Evolutionary conservation across 441 rosid genomes (phyloP), one percentile per base, ranked within the genome.

Genomic region (Breynia disticha): DNA sequence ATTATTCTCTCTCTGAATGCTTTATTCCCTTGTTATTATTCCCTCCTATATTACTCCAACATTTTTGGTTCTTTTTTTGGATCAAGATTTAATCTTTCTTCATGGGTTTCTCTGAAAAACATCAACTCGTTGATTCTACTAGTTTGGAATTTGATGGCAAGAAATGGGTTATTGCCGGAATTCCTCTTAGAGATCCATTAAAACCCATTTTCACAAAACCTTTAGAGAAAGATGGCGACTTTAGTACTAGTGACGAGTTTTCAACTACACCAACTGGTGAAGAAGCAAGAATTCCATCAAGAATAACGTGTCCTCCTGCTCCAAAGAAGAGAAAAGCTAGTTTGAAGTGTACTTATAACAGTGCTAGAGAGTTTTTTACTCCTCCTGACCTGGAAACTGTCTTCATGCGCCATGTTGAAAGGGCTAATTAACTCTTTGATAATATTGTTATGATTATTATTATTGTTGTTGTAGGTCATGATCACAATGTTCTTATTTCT

Each of bases 301-400:
- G 42, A 42, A 48, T 64, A 16, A 58, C 72, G 19, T 84, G 94
- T 46, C 97, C 97, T 14, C 79, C 86, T n/a, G 76, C 97, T 11
- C 97, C 95, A 1, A 82, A 79, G 86, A 90, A 90, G 72, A 62
- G 83, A 38, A 84, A 80, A 48, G 60, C 95, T 17, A 55, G 87
- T 17, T 62, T 53, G 55, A 84, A 82, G 63, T 83, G 84, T 56
- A 82, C 72, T 49, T 74, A 66, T 47, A 71, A 62, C 37, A 22
- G 62, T 51, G 70, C 48, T 37, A 72, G 80, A 59, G 86, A 71
- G 58, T 86, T 80, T 73, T 86, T 89, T 32, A 67, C 68, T 61
- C 90, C 97, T n/a, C 97, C 94, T 16, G 95, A 90, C 60, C 73
- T 90, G 63, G 97, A 90, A 67, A 71, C 79, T 46, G 82, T 82